Conservation (phyloP, 2,329 filamentous ascomycete species). For the Neospermospora avenae region DNA sequence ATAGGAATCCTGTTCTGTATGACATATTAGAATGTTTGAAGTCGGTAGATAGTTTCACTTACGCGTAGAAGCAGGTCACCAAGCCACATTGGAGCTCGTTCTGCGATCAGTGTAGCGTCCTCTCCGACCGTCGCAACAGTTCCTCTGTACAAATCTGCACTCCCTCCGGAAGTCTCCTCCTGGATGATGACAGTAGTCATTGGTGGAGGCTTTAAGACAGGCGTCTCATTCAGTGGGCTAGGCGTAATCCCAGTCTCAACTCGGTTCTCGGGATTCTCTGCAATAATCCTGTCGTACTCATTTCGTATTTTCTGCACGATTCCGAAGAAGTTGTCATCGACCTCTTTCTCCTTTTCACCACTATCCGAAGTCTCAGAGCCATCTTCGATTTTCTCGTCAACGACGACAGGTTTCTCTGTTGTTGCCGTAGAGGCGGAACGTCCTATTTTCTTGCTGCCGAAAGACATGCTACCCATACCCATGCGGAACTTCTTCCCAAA, state of each 20-base stretch:
- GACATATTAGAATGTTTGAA: slow-evolving; percentile 12
- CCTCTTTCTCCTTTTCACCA: slow-evolving; percentile 59
- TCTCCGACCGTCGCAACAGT: slow-evolving; percentile 74
- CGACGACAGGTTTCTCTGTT: slow-evolving; percentile 67
- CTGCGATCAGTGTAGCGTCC: slow-evolving; percentile 81
- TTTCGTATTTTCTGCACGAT: slow-evolving; percentile 69
- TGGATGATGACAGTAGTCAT: slow-evolving; percentile 67
- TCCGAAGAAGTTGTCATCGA: slow-evolving; percentile 73
- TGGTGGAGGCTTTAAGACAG: slow-evolving; percentile 68
- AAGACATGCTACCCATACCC: slow-evolving; percentile 52
- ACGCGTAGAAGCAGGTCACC: slow-evolving; percentile 78
- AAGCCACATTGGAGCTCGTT: slow-evolving; percentile 85
- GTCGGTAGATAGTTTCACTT: slow-evolving; percentile 26
- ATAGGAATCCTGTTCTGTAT: slow-evolving; percentile 69
- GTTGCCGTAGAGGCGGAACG: slow-evolving; percentile 60
- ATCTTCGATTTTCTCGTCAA: slow-evolving; percentile 71
- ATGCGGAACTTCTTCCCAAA: slow-evolving; percentile 81
- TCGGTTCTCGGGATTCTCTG: slow-evolving; percentile 50
- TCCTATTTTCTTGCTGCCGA: slow-evolving; percentile 80
- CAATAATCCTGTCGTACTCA: slow-evolving; percentile 67
- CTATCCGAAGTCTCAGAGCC: slow-evolving; percentile 57
- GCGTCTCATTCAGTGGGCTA: slow-evolving; percentile 69
- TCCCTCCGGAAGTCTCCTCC: slow-evolving; percentile 65
- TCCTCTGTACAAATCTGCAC: slow-evolving; percentile 85
- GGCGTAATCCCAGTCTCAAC: slow-evolving; percentile 66